Evolutionary conservation across 2,329 filamentous ascomycete species (phyloP).

Genomic region (Clonostachys rhizophaga): DNA sequence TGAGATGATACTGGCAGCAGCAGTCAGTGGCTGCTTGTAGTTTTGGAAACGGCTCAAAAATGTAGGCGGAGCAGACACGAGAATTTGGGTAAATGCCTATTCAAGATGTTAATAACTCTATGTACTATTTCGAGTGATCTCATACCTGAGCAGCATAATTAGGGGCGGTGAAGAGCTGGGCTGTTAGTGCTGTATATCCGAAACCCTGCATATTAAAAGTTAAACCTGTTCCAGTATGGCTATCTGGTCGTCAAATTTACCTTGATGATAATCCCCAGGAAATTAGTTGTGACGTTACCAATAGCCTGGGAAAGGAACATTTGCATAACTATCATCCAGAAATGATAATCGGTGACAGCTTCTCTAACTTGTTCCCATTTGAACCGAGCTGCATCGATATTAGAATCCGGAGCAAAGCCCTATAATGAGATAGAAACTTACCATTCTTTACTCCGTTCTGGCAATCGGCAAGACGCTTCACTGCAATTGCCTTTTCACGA

Average conservation of each 20-base stretch:
- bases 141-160: constrained; percentile 1
- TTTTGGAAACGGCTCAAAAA: background rate
- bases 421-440: background rate
- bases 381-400: background rate
- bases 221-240: too few species aligned
- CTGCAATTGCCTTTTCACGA: constrained; percentile 1
- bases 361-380: constrained; percentile 1
- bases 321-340: background rate
- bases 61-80: background rate
- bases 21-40: constrained; percentile 1
- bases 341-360: background rate
- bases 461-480: background rate
- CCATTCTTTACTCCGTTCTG: constrained; percentile 1
- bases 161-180: constrained; percentile 1
- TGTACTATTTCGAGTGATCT: background rate
- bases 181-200: background rate
- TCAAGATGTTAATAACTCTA: background rate
- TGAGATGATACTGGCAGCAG: background rate
- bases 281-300: constrained; percentile 1
- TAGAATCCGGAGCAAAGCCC: background rate
- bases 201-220: too few species aligned
- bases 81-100: background rate
- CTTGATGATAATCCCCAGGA: constrained; percentile 1
- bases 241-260: background rate
- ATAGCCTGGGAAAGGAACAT: constrained; percentile 2